Evolutionary conservation across 1,139 yeast genomes (phyloP).

Genomic region (Hyphopichia fennica): DNA sequence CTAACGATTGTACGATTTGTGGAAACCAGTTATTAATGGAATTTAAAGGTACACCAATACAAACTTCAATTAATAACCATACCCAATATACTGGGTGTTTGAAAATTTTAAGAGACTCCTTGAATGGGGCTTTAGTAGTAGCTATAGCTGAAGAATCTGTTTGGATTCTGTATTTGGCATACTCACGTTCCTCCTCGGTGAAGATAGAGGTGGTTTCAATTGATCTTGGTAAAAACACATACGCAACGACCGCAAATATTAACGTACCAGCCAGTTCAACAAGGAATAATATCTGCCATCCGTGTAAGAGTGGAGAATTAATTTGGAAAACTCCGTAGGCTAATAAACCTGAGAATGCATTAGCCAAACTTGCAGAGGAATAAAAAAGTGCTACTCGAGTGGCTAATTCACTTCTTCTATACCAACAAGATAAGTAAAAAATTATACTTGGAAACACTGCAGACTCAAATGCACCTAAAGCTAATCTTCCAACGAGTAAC

Average conservation of each 20-base stretch:
- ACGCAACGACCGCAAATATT: slow-evolving; percentile 18
- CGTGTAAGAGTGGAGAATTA: slow-evolving; percentile 15
- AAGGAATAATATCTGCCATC: slow-evolving; percentile 25
- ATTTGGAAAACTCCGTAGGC: slow-evolving; percentile 26
- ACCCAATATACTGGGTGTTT: slow-evolving; percentile 25
- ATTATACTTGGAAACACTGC: slow-evolving; percentile 23
- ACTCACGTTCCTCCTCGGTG: slow-evolving; percentile 24
- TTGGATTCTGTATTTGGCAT: slow-evolving; percentile 23
- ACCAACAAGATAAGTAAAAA: slow-evolving; percentile 19
- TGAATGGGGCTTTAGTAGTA: slow-evolving; percentile 19
- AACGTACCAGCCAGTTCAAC: slow-evolving; percentile 21
- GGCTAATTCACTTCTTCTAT: slow-evolving; percentile 21
- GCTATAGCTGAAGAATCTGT: slow-evolving; percentile 27
- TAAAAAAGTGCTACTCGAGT: slow-evolving; percentile 18
- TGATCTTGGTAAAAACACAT: slow-evolving; percentile 20
- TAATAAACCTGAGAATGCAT: slow-evolving; percentile 21
- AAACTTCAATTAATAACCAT: slow-evolving; percentile 39
- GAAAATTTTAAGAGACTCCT: slow-evolving; percentile 28
- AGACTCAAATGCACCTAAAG: slow-evolving; percentile 19
- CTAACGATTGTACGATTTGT: slow-evolving; percentile 27
- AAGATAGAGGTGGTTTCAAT: slow-evolving; percentile 26
- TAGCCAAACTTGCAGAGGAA: slow-evolving; percentile 22
- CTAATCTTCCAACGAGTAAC: slow-evolving; percentile 18
- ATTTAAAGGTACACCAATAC: slow-evolving; percentile 49
- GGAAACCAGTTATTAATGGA: slow-evolving; percentile 51